Evolutionary conservation across 371 early-diverging fungal genomes (phyloP).

Genomic region (Synchytrium microbalum): DNA sequence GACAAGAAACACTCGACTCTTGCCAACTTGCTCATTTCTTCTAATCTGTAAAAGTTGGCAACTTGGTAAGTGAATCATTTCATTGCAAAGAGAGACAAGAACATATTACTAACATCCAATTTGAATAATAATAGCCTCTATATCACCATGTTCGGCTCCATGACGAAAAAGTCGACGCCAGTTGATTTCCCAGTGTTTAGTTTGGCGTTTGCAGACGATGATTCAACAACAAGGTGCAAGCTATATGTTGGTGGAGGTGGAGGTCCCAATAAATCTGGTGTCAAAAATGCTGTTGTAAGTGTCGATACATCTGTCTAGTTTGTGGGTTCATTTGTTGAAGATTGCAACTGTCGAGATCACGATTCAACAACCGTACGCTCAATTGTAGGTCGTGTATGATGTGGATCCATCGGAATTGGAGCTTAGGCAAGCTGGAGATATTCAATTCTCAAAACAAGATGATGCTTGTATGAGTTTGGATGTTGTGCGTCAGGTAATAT

Average conservation of each 20-base stretch:
- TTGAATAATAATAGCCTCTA: no score
- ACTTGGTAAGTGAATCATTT: no score
- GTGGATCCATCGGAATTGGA: background rate
- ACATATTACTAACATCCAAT: no score
- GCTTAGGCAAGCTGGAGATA: background rate
- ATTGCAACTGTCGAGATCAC: background rate
- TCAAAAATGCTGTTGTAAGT: constrained; percentile 37
- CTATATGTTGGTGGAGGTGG: constrained; percentile 33
- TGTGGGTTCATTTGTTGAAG: background rate
- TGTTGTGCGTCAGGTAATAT: constrained; percentile 33
- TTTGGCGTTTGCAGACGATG: constrained; percentile 28
- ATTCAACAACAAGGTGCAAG: constrained; percentile 17
- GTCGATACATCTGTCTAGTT: background rate
- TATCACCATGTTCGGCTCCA: no score
- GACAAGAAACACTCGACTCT: constrained; percentile 43
- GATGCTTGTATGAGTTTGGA: constrained; percentile 38
- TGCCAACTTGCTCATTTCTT: no score
- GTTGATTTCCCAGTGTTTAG: constrained; percentile 35
- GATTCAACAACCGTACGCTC: no score
- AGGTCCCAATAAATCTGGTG: constrained; percentile 31
- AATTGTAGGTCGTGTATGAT: constrained; percentile 3
- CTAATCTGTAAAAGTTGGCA: no score
- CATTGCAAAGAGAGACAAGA: no score
- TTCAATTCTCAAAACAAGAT: constrained; percentile 18
- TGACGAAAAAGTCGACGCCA: no score